Conservation (phyloP, 2,329 filamentous ascomycete genomes). For the Daldinia sp. region DNA sequence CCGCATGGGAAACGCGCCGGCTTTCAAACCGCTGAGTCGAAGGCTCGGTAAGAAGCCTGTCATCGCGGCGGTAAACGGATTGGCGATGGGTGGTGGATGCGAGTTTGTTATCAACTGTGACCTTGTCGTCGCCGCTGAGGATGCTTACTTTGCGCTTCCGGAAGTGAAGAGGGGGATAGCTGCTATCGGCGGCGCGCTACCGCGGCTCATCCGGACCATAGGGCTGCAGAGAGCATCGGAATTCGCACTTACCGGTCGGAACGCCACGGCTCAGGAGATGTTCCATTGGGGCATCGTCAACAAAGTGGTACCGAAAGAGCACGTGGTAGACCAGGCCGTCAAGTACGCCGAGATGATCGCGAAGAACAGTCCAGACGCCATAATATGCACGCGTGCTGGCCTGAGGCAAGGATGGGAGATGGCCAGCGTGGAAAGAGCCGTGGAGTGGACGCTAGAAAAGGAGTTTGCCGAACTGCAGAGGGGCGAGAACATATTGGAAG, state of each 20-base stretch:
- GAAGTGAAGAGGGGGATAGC: constrained; percentile 46
- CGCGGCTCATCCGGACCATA: constrained; percentile 43
- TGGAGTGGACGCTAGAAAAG: constrained; percentile 48
- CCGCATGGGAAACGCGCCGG: constrained; percentile 46
- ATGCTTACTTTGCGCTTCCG: constrained; percentile 64
- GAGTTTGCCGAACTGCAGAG: constrained; percentile 50
- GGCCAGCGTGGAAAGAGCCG: constrained; percentile 46
- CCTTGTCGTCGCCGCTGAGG: constrained; percentile 66
- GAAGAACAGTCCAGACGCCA: constrained; percentile 47
- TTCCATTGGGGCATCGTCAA: constrained; percentile 46
- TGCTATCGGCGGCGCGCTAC: constrained; percentile 46
- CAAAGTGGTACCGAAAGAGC: constrained; percentile 44
- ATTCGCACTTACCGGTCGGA: constrained; percentile 45
- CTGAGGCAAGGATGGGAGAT: constrained; percentile 48
- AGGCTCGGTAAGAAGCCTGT: constrained; percentile 70
- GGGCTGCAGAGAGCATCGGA: constrained; percentile 46
- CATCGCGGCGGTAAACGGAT: constrained; percentile 72
- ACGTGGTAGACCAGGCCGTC: constrained; percentile 78
- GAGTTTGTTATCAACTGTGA: constrained; percentile 73
- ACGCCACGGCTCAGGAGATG: constrained; percentile 46
- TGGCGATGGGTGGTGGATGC: constrained; percentile 70
- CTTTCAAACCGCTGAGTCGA: constrained; percentile 57
- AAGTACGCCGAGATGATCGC: constrained; percentile 75
- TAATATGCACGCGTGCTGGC: constrained; percentile 47
- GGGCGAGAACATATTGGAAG: constrained; percentile 50